These are phyloP conservation scores for Vigna hirtella DNA, from an alignment of 306 rosid genomes.

Conservation along the genomic window DNA sequence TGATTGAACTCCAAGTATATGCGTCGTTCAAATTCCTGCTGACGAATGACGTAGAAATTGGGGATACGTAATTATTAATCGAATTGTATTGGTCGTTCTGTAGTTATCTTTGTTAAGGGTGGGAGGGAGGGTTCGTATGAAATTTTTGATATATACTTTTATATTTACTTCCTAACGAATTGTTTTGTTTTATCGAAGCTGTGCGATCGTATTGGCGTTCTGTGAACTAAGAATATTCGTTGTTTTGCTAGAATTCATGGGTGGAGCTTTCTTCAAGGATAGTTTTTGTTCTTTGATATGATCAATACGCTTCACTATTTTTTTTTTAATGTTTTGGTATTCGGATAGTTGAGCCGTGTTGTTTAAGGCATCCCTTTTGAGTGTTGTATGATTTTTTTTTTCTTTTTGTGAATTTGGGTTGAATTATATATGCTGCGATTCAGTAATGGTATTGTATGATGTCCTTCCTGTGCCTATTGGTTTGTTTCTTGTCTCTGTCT, in stretches of 20 bases:
- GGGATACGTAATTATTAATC: too few species aligned
- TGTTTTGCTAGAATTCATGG: neutral
- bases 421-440: conserved; percentile 6
- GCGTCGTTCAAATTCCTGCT: too few species aligned
- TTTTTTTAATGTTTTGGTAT: neutral
- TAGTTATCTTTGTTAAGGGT: neutral
- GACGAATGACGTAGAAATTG: too few species aligned
- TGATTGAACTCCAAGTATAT: too few species aligned
- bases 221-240: neutral
- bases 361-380: conserved; percentile 1
- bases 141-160: neutral
- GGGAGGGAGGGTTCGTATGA: neutral
- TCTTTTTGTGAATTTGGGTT: conserved; percentile 19
- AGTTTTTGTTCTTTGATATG: neutral
- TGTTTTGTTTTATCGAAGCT: neutral
- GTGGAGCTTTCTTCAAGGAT: neutral
- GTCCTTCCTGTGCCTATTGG: neutral
- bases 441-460: neutral
- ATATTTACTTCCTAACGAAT: neutral
- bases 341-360: neutral
- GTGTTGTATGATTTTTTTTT: neutral
- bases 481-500: neutral
- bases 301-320: neutral
- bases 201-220: neutral
- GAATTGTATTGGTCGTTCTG: neutral